Evolutionary conservation across 2,329 filamentous ascomycete species (phyloP), one percentile per base, ranked within the genome.

Genomic region (Colletotrichum godetiae): DNA sequence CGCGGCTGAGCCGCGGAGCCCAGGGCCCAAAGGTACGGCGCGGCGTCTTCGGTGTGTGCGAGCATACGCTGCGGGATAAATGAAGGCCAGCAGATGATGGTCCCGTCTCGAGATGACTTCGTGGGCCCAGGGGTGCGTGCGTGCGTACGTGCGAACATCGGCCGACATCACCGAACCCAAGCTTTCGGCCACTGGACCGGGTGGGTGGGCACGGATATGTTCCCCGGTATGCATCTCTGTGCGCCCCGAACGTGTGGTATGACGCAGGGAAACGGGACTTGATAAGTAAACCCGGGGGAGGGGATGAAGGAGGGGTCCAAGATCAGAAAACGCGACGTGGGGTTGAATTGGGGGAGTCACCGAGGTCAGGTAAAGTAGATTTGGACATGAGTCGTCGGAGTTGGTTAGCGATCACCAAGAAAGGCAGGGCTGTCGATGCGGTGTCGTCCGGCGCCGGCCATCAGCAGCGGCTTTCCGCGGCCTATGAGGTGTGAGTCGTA

Each of bases 381-480:
- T 5, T 46, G 8, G 35, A 29, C 5, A 27, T 12, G 27, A 35
- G 22, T 55, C 27, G 15, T 57, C 52, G 60, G 58, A 72, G 62
- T 42, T 31, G 33, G 19, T 42, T 42, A 56, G 66, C 68, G 62
- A 56, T 67, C 63, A 57, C 55, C 61, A 35, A 56, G 27, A 52
- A 71, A 68, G 60, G 22, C 29, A 72, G 53, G 63, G 72, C 69
- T 73, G 64, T 62, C 64, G 59, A 27, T 11, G 3, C 49, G 63
- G 33, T 11, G 42, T 31, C 24, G 56, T 68, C 31, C 52, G 46
- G 56, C 56, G 59, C 73, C 69, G 69, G 73, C 65, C 59, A 59
- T 31, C 60, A 70, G 69, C 55, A 42, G 69, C 73, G 73, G 69
- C 65, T 74, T 73, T 55, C 58, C 70, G 60, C 70, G 70, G 73